phyloP scores from a whole-genome alignment of 2,329 filamentous ascomycete genomes.

The Bipolaris gigantea region DNA sequence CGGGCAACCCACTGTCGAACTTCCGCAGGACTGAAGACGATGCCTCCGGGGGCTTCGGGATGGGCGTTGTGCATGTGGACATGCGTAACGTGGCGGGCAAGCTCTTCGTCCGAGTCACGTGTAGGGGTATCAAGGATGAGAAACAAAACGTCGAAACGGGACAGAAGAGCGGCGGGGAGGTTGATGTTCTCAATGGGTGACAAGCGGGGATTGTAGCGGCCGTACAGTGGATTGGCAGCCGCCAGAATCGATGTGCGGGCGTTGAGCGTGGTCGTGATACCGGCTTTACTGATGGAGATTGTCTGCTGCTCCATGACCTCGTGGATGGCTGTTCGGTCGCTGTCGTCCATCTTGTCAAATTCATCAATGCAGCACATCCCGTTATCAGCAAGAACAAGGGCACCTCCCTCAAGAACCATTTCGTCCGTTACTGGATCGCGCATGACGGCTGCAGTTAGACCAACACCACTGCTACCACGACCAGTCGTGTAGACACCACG shows the following conservation, averaged over 20 bases:
- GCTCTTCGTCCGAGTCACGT: conserved; percentile 85
- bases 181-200: conserved; percentile 99
- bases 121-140: conserved; percentile 92
- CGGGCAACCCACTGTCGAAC: conserved; percentile 95
- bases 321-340: conserved; percentile 79
- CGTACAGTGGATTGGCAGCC: conserved; percentile 95
- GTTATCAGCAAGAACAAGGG: conserved; percentile 77
- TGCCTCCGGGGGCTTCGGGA: conserved; percentile 66
- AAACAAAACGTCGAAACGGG: conserved; percentile 96
- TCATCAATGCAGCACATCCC: conserved; percentile 86
- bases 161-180: conserved; percentile 92
- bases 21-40: conserved; percentile 90
- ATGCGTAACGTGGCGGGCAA: conserved; percentile 92
- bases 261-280: conserved; percentile 95
- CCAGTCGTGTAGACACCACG: conserved; percentile 85
- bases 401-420: conserved; percentile 81
- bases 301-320: conserved; percentile 90
- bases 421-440: conserved; percentile 81
- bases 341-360: conserved; percentile 88
- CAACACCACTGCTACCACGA: conserved; percentile 78
- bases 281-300: conserved; percentile 85
- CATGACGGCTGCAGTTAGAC: conserved; percentile 82
- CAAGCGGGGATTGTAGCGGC: conserved; percentile 95
- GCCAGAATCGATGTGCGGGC: conserved; percentile 94
- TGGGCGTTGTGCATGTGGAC: conserved; percentile 97